phyloP scores from a whole-genome alignment of 2,329 filamentous ascomycete genomes.

The Cercospora berteroae region DNA sequence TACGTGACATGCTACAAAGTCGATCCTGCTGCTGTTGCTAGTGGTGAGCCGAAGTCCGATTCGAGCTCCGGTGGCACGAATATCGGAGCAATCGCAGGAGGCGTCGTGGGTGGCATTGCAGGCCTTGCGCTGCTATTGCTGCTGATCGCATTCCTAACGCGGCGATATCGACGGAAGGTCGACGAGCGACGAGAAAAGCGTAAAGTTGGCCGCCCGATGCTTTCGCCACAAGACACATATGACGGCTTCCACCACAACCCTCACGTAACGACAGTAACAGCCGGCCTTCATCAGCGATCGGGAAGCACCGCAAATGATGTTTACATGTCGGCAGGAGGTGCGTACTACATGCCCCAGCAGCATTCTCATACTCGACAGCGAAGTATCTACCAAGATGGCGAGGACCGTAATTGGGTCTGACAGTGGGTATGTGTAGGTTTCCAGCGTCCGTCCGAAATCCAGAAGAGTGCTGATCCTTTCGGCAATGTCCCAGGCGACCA shows the following conservation, averaged over 20 bases:
- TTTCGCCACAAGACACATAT: constrained; percentile 6
- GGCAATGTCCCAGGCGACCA: constrained; percentile 21
- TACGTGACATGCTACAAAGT: constrained; percentile 30
- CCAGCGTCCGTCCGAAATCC: constrained; percentile 9
- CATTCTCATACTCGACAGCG: constrained; percentile 29
- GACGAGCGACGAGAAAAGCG: constrained; percentile 13
- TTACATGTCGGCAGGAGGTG: constrained; percentile 34
- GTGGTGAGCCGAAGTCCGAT: not conserved
- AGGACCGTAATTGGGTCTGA: constrained; percentile 30
- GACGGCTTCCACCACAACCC: constrained; percentile 10
- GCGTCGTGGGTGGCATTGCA: constrained; percentile 17
- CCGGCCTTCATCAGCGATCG: constrained; percentile 22
- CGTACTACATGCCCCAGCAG: constrained; percentile 25
- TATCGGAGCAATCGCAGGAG: constrained; percentile 21
- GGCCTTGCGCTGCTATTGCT: constrained; percentile 13
- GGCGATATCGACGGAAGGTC: constrained; percentile 13
- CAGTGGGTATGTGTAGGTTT: constrained; percentile 26
- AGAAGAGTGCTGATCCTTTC: constrained; percentile 26
- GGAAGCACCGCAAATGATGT: constrained; percentile 31
- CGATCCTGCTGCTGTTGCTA: constrained; percentile 22
- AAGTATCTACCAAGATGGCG: constrained; percentile 28
- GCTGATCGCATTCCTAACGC: constrained; percentile 11
- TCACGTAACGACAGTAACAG: constrained; percentile 1
- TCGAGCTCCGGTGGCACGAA: constrained; percentile 7
- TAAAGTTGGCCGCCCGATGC: constrained; percentile 3